Base-by-base conservation (phyloP, 1,284 basidiomycete genomes). In the Ganoderma boninense region DNA sequence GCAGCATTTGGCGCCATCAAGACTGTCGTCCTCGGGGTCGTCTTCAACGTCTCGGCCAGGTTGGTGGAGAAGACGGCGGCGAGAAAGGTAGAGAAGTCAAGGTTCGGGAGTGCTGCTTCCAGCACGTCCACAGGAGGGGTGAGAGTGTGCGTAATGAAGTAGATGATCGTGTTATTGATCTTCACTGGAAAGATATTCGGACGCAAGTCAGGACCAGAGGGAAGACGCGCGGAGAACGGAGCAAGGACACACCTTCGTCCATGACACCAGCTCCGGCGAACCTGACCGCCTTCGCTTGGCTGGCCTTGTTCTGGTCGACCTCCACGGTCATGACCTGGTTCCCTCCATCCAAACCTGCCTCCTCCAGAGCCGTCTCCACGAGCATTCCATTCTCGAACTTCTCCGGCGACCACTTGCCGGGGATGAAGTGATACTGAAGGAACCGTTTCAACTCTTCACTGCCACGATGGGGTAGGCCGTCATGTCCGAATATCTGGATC, bases 1-100 rank as follows among this genome's bases (percentile, higher is more conserved):
- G 96, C 98, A 38, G 85, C 81, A 78, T 99, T 99, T 56, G 89
- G 90, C 0, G 98, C 98, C 32, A 98, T 91, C 59, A 99, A 88
- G 72, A 97, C 89, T 1, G 96, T 95, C 5, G 94, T 92, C 11
- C 89, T 90, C 0, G 95, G 91, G 23, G 87, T 87, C 20, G 80
- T 86, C 74, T 91, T 91, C 59, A 97, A 84, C 14, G 83, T 83
- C 56, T 93, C 89, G 10, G 94, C 93, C 46, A 97, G 87, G 14
- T 89, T 89, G 2, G 95, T 92, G 2, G 97, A 95, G 78, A 95
- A 96, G 20, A 97, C 85, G 3, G 95, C 93, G 0, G 96, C 96
- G 54, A 99, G 89, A 82, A 97, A 99, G 1, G 92, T 91, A 0
- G 97, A 97, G 26, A 96, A 87, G 49, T 96, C 91, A 4, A 98